Evolutionary conservation across 2,329 filamentous ascomycete genomes (phyloP).

Genomic region (Pestalotiopsis fici): DNA sequence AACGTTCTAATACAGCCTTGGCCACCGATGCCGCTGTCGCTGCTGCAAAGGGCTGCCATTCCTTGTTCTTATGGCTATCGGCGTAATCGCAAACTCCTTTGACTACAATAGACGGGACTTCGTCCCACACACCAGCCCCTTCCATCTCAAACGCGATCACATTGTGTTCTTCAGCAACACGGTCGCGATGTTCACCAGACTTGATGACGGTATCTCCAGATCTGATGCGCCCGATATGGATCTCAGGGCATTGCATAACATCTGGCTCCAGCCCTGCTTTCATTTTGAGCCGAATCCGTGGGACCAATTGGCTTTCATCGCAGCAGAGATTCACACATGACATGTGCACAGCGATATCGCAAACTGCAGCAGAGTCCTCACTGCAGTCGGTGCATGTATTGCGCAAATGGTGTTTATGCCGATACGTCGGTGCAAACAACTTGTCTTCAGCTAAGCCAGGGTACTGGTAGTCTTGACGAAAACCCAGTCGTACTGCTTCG

Average conservation of each 20-base stretch:
- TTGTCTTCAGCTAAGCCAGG: background rate
- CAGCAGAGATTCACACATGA: background rate
- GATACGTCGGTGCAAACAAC: background rate
- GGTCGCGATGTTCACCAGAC: background rate
- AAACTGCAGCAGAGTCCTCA: background rate
- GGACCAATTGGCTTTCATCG: background rate
- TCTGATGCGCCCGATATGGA: background rate
- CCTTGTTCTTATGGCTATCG: background rate
- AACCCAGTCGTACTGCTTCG: background rate
- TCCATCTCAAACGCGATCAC: constrained; percentile 5
- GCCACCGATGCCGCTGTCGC: background rate
- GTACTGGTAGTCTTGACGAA: background rate
- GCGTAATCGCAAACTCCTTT: constrained; percentile 3
- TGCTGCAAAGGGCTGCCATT: background rate
- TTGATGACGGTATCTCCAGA: background rate
- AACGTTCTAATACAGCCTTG: background rate
- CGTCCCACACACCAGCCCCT: background rate
- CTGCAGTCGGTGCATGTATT: background rate
- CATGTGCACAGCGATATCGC: background rate
- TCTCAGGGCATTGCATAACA: background rate
- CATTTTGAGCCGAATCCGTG: background rate
- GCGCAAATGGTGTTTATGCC: background rate
- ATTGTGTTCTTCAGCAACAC: background rate
- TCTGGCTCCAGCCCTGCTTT: background rate
- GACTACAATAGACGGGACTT: background rate